A percentile compares a stretch with the other conserved stretches of the same genome.
Conservation (phyloP, 2,329 filamentous ascomycete species). For the Blastomyces gilchristii region DNA sequence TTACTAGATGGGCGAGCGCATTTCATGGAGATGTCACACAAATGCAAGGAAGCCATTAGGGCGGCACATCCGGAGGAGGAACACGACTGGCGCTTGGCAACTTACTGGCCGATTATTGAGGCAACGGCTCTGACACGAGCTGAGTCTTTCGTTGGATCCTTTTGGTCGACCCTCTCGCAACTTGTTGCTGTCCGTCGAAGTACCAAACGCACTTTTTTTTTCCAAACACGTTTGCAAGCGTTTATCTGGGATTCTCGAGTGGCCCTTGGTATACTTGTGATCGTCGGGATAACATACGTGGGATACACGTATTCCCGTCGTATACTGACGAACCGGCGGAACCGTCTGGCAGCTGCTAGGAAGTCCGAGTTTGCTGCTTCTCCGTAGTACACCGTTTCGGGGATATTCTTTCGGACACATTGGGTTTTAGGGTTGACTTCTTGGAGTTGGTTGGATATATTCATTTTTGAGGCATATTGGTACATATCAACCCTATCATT, state of each 20-base stretch:
- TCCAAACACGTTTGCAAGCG: constrained; percentile 6
- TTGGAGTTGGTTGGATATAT: constrained; percentile 1
- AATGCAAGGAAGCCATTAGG: constrained; percentile 4
- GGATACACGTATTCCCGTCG: constrained; percentile 1
- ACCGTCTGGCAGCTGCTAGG: not conserved
- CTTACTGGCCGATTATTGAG: constrained; percentile 9
- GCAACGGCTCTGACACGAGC: constrained; percentile 3
- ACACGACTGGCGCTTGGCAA: constrained; percentile 5
- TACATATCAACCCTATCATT: not conserved
- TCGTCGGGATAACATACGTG: not conserved
- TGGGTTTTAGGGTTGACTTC: not conserved
- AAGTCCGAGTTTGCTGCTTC: constrained; percentile 8
- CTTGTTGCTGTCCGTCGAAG: constrained; percentile 5
- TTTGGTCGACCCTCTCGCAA: constrained; percentile 8
- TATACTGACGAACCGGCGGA: constrained; percentile 1
- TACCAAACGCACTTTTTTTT: constrained; percentile 5
- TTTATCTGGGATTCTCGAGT: constrained; percentile 6
- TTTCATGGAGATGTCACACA: constrained; percentile 7
- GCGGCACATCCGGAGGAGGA: constrained; percentile 1
- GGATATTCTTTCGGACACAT: not conserved
- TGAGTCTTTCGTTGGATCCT: constrained; percentile 7
- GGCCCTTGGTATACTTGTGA: not conserved
- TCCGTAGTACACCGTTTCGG: not conserved
- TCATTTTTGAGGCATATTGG: not conserved
- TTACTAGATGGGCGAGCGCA: constrained; percentile 1